phyloP scores from a whole-genome alignment of 768 basidiomycete species.

The Brasilioporus rufonigricans region DNA sequence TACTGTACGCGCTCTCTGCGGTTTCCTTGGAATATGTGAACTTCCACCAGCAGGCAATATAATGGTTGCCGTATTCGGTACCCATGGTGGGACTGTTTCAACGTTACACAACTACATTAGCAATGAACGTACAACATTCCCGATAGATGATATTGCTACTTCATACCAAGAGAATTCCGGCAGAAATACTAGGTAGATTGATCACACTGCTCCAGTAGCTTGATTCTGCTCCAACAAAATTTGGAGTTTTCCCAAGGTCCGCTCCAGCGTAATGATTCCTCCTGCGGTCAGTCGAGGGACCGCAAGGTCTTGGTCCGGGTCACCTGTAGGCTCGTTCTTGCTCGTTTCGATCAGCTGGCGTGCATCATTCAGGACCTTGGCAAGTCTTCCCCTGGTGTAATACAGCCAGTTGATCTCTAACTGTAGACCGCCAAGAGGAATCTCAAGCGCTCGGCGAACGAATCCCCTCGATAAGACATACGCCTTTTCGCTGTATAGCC shows the following conservation, averaged over 20 bases:
- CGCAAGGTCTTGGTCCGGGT: constrained; percentile 43
- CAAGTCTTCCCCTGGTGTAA: constrained; percentile 57
- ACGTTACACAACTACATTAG: constrained; percentile 16
- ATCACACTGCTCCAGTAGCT: constrained; percentile 13
- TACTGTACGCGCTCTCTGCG: constrained; percentile 14
- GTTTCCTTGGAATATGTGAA: constrained; percentile 1
- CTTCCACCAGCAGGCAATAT: constrained; percentile 2
- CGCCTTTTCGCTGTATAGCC: constrained; percentile 90
- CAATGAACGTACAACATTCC: constrained; percentile 28
- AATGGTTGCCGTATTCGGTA: constrained; percentile 4
- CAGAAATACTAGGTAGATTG: constrained; percentile 14
- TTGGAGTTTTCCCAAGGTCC: constrained; percentile 69
- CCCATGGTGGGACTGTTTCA: constrained; percentile 1
- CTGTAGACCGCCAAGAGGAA: constrained; percentile 69
- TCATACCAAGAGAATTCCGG: constrained; percentile 14
- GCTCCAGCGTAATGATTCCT: constrained; percentile 73
- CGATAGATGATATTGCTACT: constrained; percentile 27
- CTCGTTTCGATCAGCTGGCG: constrained; percentile 68
- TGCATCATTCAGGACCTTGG: constrained; percentile 66
- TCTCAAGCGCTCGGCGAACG: constrained; percentile 83
- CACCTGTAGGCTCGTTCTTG: constrained; percentile 33
- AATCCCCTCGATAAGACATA: constrained; percentile 89
- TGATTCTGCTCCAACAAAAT: constrained; percentile 32
- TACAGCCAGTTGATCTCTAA: constrained; percentile 76
- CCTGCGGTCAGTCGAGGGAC: constrained; percentile 79